These are phyloP conservation scores for Rubus parviflorus DNA, from an alignment of 306 rosid genomes.

Conservation along the genomic window DNA sequence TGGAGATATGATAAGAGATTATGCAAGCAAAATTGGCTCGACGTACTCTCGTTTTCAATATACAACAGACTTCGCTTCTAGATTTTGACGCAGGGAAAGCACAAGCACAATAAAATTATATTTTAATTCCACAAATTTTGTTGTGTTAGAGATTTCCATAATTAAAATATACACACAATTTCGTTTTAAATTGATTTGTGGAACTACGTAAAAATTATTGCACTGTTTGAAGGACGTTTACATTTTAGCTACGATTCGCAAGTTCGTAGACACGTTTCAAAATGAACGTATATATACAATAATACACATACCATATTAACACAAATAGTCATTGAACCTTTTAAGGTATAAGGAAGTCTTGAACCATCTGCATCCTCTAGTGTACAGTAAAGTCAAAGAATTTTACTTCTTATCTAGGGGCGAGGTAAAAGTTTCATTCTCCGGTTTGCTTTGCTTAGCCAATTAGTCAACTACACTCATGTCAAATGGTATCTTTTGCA, in stretches of 20 bases:
- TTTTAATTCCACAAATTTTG: no score
- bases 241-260: no score
- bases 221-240: no score
- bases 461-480: no score
- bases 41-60: slow-evolving; percentile 8
- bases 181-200: no score
- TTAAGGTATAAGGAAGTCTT: neutral
- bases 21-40: slow-evolving; percentile 10
- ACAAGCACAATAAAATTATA: neutral
- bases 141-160: no score
- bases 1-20: neutral
- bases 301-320: no score
- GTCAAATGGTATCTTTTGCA: no score
- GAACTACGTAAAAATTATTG: no score
- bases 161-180: neutral
- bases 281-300: no score
- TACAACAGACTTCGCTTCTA: neutral
- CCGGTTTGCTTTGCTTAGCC: neutral
- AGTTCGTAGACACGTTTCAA: no score
- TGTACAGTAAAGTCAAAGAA: no score
- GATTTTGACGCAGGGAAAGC: neutral
- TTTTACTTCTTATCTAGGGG: neutral
- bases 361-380: neutral
- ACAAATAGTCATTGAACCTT: neutral
- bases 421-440: neutral